phyloP scores from a whole-genome alignment of 148 eudicot species.

The Nepenthes gracilis region DNA sequence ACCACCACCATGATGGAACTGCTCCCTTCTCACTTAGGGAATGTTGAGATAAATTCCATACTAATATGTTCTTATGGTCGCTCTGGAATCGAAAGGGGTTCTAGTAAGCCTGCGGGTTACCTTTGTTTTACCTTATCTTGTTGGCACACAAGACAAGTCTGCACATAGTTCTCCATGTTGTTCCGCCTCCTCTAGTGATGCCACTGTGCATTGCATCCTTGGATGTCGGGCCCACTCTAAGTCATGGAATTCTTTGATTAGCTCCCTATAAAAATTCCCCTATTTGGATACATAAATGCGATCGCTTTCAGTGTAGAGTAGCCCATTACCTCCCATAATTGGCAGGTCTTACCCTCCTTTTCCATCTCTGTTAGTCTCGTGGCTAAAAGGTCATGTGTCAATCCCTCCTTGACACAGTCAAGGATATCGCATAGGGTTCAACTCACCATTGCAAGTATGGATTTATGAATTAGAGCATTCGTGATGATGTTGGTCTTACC shows the following conservation, averaged over 20 bases:
- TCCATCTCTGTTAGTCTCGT: background rate
- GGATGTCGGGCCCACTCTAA: slow-evolving; percentile 2
- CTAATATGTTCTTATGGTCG: background rate
- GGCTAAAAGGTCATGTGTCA: background rate
- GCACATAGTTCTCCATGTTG: background rate
- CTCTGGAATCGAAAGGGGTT: background rate
- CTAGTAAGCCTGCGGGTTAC: background rate
- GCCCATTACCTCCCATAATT: background rate
- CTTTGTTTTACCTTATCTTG: slow-evolving; percentile 1
- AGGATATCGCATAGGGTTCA: background rate
- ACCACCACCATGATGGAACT: background rate
- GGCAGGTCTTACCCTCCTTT: background rate
- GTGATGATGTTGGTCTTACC: background rate
- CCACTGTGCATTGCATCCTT: background rate
- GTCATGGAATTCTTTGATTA: background rate
- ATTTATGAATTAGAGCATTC: background rate
- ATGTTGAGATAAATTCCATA: background rate
- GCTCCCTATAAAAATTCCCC: background rate
- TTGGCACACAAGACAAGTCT: slow-evolving; percentile 4
- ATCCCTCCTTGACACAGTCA: background rate
- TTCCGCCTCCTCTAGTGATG: background rate
- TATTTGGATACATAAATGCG: background rate
- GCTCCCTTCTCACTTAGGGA: background rate
- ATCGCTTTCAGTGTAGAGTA: background rate
- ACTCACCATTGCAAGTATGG: background rate